Conservation (phyloP, 2,329 filamentous ascomycete genomes). For the Pseudomassariella vexata region DNA sequence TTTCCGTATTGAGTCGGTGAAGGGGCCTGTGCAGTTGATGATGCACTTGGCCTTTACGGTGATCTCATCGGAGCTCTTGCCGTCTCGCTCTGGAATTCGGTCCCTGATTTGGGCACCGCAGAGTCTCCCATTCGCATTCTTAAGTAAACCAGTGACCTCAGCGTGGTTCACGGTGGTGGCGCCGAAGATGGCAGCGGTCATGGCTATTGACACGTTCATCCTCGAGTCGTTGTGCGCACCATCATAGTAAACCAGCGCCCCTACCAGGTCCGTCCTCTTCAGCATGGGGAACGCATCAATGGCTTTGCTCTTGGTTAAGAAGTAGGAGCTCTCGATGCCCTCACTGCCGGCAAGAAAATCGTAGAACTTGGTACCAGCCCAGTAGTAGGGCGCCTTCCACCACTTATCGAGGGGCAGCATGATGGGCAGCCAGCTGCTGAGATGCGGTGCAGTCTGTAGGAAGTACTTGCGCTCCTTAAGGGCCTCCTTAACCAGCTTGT, state of each 20-base stretch:
- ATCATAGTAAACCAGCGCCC: slow-evolving; percentile 86
- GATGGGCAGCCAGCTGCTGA: slow-evolving; percentile 68
- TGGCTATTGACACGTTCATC: slow-evolving; percentile 85
- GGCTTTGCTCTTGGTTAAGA: slow-evolving; percentile 79
- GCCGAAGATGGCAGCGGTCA: slow-evolving; percentile 84
- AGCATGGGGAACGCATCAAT: slow-evolving; percentile 86
- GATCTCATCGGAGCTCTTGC: slow-evolving; percentile 57
- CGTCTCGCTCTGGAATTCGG: slow-evolving; percentile 59
- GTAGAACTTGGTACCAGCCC: slow-evolving; percentile 75
- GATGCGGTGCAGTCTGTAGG: slow-evolving; percentile 67
- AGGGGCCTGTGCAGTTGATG: slow-evolving; percentile 85
- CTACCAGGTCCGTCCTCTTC: slow-evolving; percentile 71
- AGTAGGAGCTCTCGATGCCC: slow-evolving; percentile 85
- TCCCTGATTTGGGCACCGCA: slow-evolving; percentile 72
- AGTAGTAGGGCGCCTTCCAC: slow-evolving; percentile 75
- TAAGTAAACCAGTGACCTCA: slow-evolving; percentile 71
- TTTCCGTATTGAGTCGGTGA: slow-evolving; percentile 79
- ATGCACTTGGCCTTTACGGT: slow-evolving; percentile 72
- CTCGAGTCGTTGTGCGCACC: slow-evolving; percentile 88
- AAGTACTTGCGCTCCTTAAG: slow-evolving; percentile 72
- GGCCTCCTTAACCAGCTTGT: slow-evolving; percentile 65
- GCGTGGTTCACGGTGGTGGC: slow-evolving; percentile 78
- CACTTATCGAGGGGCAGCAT: slow-evolving; percentile 71
- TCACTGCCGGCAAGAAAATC: slow-evolving; percentile 80
- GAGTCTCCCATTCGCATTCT: slow-evolving; percentile 66